Evolutionary conservation across 2,329 filamentous ascomycete species (phyloP).

Genomic region (Venturia carpophila): DNA sequence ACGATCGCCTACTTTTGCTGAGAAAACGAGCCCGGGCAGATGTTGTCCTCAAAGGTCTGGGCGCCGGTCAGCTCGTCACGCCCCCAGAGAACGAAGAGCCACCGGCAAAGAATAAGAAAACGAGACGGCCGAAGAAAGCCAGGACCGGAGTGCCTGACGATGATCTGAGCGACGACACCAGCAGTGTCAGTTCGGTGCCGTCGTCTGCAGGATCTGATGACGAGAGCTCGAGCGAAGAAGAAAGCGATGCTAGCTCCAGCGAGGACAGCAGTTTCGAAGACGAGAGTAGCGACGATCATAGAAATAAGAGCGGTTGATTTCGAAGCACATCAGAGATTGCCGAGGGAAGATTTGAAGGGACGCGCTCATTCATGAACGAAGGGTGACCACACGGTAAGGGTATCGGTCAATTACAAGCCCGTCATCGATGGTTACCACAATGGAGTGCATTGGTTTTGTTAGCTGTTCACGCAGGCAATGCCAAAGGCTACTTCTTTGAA

Average conservation of each 20-base stretch:
- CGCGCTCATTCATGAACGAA: background rate
- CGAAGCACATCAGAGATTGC: background rate
- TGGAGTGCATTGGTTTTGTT: background rate
- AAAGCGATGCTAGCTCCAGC: background rate
- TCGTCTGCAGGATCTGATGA: slow-evolving; percentile 16
- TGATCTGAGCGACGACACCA: slow-evolving; percentile 21
- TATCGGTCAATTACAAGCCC: background rate
- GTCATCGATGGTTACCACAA: background rate
- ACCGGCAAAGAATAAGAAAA: slow-evolving; percentile 19
- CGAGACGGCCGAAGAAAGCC: slow-evolving; percentile 25
- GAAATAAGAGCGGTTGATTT: slow-evolving; percentile 5
- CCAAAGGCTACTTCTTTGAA: background rate
- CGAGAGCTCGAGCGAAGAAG: slow-evolving; percentile 15
- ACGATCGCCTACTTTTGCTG: slow-evolving; percentile 11
- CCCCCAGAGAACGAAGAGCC: slow-evolving; percentile 10
- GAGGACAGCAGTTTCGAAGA: slow-evolving; percentile 6
- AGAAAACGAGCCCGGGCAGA: slow-evolving; percentile 22
- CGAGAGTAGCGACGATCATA: background rate
- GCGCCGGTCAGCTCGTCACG: slow-evolving; percentile 13
- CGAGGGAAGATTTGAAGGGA: background rate
- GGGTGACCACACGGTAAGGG: background rate
- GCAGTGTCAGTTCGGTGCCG: slow-evolving; percentile 14
- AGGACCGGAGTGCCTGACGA: slow-evolving; percentile 28
- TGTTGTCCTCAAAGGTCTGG: slow-evolving; percentile 21
- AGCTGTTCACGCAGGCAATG: background rate